Evolutionary conservation across 1,139 yeast species (phyloP).

Genomic region (Debaryomycetaceae sp.): DNA sequence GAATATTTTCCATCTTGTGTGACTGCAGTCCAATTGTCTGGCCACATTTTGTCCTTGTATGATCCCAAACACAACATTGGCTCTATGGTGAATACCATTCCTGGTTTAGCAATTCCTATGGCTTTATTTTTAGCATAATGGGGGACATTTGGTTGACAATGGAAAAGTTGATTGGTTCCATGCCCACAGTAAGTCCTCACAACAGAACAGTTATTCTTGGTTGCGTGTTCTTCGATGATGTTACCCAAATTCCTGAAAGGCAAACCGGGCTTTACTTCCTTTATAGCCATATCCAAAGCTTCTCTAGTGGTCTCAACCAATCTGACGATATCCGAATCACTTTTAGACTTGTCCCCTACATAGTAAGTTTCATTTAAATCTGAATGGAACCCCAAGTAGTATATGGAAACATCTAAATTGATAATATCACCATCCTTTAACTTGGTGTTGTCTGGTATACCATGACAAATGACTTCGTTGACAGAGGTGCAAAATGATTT

Average conservation of each 20-base stretch:
- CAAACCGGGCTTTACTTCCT: conserved; percentile 85
- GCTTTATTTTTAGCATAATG: conserved; percentile 94
- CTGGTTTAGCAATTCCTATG: conserved; percentile 90
- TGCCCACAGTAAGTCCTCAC: conserved; percentile 94
- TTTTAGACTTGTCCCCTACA: conserved; percentile 85
- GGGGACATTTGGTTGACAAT: conserved; percentile 89
- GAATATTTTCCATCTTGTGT: conserved; percentile 85
- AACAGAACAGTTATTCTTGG: conserved; percentile 73
- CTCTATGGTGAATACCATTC: conserved; percentile 96
- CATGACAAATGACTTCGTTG: conserved; percentile 95
- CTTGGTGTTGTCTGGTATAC: conserved; percentile 87
- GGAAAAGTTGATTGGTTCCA: conserved; percentile 86
- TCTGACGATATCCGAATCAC: conserved; percentile 72
- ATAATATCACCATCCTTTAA: conserved; percentile 92
- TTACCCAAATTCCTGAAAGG: conserved; percentile 87
- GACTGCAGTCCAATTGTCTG: conserved; percentile 95
- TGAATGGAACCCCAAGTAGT: conserved; percentile 84
- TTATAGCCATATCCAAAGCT: conserved; percentile 79
- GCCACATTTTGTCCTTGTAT: conserved; percentile 84
- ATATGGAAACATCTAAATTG: conserved; percentile 84
- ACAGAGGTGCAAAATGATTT: conserved; percentile 91
- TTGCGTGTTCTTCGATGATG: conserved; percentile 84
- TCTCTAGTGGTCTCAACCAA: conserved; percentile 95
- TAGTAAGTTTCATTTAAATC: conserved; percentile 96
- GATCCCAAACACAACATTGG: conserved; percentile 96